A percentile compares a stretch with the other conserved stretches of the same genome.
These are phyloP conservation scores for Colletotrichum aenigma DNA, from an alignment of 2,329 filamentous ascomycete species.

Conservation along the genomic window DNA sequence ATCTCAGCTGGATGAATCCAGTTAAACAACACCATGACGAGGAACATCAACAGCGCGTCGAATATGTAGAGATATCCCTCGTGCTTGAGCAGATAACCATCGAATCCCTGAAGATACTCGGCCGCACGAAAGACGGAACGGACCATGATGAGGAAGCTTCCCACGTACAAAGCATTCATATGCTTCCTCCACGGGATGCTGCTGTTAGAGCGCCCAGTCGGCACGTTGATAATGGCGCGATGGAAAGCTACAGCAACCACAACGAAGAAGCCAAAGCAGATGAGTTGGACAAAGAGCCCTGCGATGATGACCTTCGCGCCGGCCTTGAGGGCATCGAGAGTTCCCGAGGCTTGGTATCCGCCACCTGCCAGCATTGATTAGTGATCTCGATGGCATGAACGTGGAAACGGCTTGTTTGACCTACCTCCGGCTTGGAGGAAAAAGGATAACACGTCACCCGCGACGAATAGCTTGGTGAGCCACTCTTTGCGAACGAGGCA, in stretches of 20 bases:
- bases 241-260: slow-evolving; percentile 52
- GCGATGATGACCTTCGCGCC: slow-evolving; percentile 55
- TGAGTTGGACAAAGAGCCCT: slow-evolving; percentile 58
- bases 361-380: too few species aligned
- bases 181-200: slow-evolving; percentile 34
- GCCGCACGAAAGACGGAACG: slow-evolving; percentile 45
- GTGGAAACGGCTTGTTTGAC: too few species aligned
- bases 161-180: slow-evolving; percentile 27
- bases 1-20: not conserved
- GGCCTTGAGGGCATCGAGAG: slow-evolving; percentile 7
- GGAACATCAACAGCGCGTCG: slow-evolving; percentile 39
- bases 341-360: slow-evolving; percentile 9
- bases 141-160: slow-evolving; percentile 40
- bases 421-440: slow-evolving; percentile 50
- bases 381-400: too few species aligned
- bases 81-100: slow-evolving; percentile 35
- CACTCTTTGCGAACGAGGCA: slow-evolving; percentile 37
- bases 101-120: slow-evolving; percentile 42
- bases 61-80: slow-evolving; percentile 42
- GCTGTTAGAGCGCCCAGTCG: slow-evolving; percentile 24
- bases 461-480: slow-evolving; percentile 60
- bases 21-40: slow-evolving; percentile 25
- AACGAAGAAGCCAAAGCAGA: slow-evolving; percentile 60
- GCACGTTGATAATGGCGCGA: slow-evolving; percentile 25
- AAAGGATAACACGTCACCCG: slow-evolving; percentile 58